phyloP scores from a whole-genome alignment of 1,139 yeast genomes.

The Sugiyamaella grinbergsii region DNA sequence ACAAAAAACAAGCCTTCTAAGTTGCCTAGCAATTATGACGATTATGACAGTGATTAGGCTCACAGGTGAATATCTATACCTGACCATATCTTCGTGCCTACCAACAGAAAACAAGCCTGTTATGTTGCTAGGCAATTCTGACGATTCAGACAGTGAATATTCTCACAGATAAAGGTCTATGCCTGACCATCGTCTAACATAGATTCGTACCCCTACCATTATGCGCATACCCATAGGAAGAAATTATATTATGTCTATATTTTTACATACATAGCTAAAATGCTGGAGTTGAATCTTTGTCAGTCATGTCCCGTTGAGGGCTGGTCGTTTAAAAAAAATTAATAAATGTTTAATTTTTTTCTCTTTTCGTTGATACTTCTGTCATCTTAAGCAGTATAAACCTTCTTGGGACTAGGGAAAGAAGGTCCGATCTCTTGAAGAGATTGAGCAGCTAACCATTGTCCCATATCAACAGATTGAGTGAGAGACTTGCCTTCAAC shows the following conservation, averaged over 20 bases:
- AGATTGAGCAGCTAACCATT: conserved; percentile 93
- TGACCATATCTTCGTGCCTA: too few relatives aligned
- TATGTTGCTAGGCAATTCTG: neutral
- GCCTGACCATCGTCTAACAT: neutral
- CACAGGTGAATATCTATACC: too few relatives aligned
- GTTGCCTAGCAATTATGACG: neutral
- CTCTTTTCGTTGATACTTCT: conserved; percentile 73
- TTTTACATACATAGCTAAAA: neutral
- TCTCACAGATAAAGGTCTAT: conserved; percentile 81
- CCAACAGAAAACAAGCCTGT: neutral
- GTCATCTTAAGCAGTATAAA: conserved; percentile 59
- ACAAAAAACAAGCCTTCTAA: neutral
- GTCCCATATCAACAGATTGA: conserved; percentile 79
- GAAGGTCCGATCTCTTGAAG: conserved; percentile 94
- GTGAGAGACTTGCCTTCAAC: conserved; percentile 68
- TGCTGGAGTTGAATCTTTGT: conserved; percentile 4
- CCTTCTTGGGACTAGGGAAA: conserved; percentile 80
- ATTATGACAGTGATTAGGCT: conserved; percentile 45
- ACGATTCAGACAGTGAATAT: conserved; percentile 1
- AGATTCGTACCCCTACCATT: too few relatives aligned
- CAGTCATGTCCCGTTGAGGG: conserved; percentile 2
- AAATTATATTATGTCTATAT: neutral
- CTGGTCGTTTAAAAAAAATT: neutral
- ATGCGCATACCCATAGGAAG: neutral
- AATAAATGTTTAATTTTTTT: too few relatives aligned